Evolutionary conservation across 305 asterid species (phyloP).

Genomic region (Fraxinus baroniana): DNA sequence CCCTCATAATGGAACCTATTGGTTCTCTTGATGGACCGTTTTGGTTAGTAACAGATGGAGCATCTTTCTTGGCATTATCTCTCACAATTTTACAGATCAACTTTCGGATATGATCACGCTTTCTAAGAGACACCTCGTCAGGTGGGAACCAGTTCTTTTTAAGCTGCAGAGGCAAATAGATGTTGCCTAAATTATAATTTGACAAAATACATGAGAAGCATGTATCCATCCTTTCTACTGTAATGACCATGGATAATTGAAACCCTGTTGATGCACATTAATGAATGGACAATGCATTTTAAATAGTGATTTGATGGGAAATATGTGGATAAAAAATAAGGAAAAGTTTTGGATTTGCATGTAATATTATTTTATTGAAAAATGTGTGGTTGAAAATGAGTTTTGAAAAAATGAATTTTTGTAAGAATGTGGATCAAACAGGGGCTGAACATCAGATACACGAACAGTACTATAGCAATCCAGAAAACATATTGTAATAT

Average conservation of each 20-base stretch:
- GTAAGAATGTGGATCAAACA: too few species aligned
- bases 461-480: neutral
- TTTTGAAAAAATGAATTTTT: too few species aligned
- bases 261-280: too few species aligned
- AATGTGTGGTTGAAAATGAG: too few species aligned
- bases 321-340: too few species aligned
- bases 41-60: slow-evolving; percentile 27
- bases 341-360: too few species aligned
- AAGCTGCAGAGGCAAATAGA: slow-evolving; percentile 50
- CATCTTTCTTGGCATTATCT: slow-evolving; percentile 36
- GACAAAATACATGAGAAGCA: neutral
- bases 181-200: neutral
- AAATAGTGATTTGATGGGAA: too few species aligned
- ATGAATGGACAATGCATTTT: too few species aligned
- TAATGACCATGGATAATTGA: neutral
- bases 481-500: neutral
- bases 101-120: slow-evolving; percentile 61
- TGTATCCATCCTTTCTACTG: neutral
- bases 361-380: too few species aligned
- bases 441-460: neutral
- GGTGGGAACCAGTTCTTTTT: slow-evolving; percentile 71
- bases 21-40: slow-evolving; percentile 25
- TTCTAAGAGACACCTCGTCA: slow-evolving; percentile 66
- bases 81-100: slow-evolving; percentile 45
- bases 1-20: slow-evolving; percentile 18